Conservation (phyloP, 2,329 filamentous ascomycete species). For the Colletotrichum eremochloae region DNA sequence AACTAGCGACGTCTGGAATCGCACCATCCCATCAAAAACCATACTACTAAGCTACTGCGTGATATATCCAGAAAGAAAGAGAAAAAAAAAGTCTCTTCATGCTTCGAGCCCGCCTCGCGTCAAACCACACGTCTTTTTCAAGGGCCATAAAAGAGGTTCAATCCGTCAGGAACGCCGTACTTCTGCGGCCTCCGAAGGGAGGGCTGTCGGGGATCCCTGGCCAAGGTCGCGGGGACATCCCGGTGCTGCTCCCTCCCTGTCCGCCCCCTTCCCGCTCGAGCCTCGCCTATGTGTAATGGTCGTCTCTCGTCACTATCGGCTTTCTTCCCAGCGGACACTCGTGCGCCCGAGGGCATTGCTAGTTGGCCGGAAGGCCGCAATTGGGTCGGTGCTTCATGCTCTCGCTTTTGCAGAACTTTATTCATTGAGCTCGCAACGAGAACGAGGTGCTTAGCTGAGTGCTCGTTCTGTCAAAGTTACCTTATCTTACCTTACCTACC, state of each 20-base stretch:
- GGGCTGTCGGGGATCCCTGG: constrained; percentile 3
- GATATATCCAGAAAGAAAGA: not conserved
- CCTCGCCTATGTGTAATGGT: not conserved
- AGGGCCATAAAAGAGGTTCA: not conserved
- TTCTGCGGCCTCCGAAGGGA: not conserved
- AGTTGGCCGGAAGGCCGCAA: not conserved
- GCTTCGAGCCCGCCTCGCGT: not conserved
- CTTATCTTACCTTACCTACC: too few species aligned
- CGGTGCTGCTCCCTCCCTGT: not conserved
- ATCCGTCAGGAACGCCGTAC: not conserved
- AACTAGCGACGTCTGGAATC: not conserved
- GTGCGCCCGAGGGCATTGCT: constrained; percentile 4
- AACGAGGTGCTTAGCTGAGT: not conserved
- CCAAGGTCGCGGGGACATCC: constrained; percentile 9
- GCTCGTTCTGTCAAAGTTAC: not conserved
- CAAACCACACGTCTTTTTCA: too few species aligned
- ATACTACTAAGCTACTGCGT: not conserved
- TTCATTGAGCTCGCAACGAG: not conserved
- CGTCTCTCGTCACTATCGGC: not conserved
- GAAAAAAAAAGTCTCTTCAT: not conserved
- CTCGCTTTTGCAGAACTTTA: not conserved
- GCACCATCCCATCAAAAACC: not conserved
- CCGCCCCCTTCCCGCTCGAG: not conserved
- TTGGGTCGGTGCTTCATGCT: not conserved
- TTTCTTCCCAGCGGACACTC: not conserved